phyloP scores from a whole-genome alignment of 2,329 filamentous ascomycete species.

The Periconia macrospinosa region DNA sequence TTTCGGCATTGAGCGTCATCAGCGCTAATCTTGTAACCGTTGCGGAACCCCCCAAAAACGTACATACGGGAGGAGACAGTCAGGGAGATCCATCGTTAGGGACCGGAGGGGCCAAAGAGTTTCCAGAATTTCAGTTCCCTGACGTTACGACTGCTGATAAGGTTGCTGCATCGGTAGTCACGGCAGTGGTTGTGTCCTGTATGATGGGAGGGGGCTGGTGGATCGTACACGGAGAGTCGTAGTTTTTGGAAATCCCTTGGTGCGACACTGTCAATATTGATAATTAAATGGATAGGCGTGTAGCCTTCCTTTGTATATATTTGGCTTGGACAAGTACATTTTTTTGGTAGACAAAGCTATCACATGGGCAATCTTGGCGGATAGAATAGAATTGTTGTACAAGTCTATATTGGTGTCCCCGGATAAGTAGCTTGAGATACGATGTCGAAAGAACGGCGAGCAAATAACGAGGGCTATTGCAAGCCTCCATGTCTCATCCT shows the following conservation, averaged over 20 bases:
- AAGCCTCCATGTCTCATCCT: too few relatives aligned
- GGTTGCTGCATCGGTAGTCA: constrained; percentile 48
- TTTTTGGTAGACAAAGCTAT: too few relatives aligned
- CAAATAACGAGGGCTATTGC: too few relatives aligned
- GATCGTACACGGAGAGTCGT: constrained; percentile 14
- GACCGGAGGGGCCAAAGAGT: constrained; percentile 28
- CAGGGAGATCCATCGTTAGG: constrained; percentile 46
- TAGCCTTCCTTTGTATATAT: too few relatives aligned
- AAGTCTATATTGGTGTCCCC: too few relatives aligned
- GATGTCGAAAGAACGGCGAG: too few relatives aligned
- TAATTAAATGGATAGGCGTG: too few relatives aligned
- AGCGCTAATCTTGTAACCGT: constrained; percentile 45
- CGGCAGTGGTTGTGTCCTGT: constrained; percentile 30
- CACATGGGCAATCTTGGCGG: too few relatives aligned
- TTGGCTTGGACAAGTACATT: too few relatives aligned
- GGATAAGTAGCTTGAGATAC: too few relatives aligned
- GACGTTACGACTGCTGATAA: constrained; percentile 43
- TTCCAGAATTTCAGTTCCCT: constrained; percentile 19
- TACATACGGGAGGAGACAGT: constrained; percentile 53
- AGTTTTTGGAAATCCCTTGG: neutral
- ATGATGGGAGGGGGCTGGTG: constrained; percentile 24
- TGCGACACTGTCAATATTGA: too few relatives aligned
- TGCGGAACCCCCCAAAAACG: constrained; percentile 47
- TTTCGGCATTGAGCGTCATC: constrained; percentile 59
- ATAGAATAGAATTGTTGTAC: too few relatives aligned